phyloP scores from a whole-genome alignment of 2,329 filamentous ascomycete species.

The Alternaria brassicae region DNA sequence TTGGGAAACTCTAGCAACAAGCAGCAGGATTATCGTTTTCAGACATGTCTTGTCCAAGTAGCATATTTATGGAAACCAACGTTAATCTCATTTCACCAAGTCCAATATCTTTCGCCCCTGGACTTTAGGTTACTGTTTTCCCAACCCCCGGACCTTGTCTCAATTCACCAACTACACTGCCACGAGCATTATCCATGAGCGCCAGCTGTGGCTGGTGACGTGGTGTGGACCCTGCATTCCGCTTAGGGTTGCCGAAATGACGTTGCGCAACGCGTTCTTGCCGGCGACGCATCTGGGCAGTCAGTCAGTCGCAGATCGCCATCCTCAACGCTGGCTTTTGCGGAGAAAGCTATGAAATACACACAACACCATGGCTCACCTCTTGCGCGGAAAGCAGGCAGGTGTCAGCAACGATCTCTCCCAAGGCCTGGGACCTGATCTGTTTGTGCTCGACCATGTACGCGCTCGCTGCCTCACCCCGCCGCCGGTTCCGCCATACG shows the following conservation, averaged over 20 bases:
- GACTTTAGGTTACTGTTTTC: too few species aligned
- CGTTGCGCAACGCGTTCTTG: slow-evolving; percentile 24
- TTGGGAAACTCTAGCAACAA: slow-evolving; percentile 9
- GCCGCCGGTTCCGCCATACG: too few species aligned
- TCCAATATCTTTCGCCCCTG: too few species aligned
- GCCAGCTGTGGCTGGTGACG: slow-evolving; percentile 11
- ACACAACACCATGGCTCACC: slow-evolving; percentile 73
- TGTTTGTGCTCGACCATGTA: slow-evolving; percentile 84
- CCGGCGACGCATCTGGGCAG: slow-evolving; percentile 17
- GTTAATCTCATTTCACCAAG: background rate
- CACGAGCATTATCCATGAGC: background rate
- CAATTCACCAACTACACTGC: background rate
- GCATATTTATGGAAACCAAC: background rate
- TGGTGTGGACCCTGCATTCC: slow-evolving; percentile 28
- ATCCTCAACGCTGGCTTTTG: slow-evolving; percentile 9
- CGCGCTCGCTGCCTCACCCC: slow-evolving; percentile 38
- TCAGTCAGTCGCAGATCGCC: slow-evolving; percentile 20
- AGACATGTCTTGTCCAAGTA: background rate
- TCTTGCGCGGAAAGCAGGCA: slow-evolving; percentile 90
- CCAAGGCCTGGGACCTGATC: slow-evolving; percentile 75
- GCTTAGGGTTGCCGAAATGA: slow-evolving; percentile 24
- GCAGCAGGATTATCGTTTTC: background rate
- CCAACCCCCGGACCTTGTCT: too few species aligned
- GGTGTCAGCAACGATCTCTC: slow-evolving; percentile 93
- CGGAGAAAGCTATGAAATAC: slow-evolving; percentile 39